These are phyloP conservation scores for Nakazawaea pomicola DNA, from an alignment of 805 yeast species.

Conservation along the genomic window DNA sequence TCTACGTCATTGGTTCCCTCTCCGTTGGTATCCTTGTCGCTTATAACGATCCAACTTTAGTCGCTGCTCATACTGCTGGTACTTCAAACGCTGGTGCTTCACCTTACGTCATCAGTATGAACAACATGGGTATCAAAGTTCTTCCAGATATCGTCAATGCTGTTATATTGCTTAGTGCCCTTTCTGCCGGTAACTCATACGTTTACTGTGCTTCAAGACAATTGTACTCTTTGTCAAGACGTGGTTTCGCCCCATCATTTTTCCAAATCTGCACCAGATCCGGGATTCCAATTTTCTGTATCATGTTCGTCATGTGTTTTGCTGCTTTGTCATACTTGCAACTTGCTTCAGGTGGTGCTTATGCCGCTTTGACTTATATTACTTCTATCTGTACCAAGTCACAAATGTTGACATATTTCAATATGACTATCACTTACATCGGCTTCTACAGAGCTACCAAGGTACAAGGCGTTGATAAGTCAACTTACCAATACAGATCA, in stretches of 20 bases:
- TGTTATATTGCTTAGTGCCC: constrained; percentile 63
- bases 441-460: constrained; percentile 59
- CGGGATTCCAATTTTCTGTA: constrained; percentile 68
- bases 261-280: constrained; percentile 55
- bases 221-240: constrained; percentile 62
- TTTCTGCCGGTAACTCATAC: constrained; percentile 79
- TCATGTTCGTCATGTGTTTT: constrained; percentile 47
- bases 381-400: constrained; percentile 23
- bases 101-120: constrained; percentile 79
- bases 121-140: constrained; percentile 51
- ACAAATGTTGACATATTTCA: constrained; percentile 20
- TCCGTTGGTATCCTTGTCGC: constrained; percentile 35
- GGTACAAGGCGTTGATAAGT: constrained; percentile 48
- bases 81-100: constrained; percentile 71
- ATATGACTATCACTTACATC: constrained; percentile 45
- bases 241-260: constrained; percentile 66
- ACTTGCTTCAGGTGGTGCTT: constrained; percentile 27
- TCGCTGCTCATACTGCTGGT: constrained; percentile 46
- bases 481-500: constrained; percentile 39
- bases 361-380: constrained; percentile 16
- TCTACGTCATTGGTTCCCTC: constrained; percentile 39
- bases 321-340: constrained; percentile 56
- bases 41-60: constrained; percentile 27
- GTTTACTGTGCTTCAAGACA: constrained; percentile 60
- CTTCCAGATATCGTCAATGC: constrained; percentile 76